phyloP scores from a whole-genome alignment of 257 asterid species.

The Solanum paucissectum region DNA sequence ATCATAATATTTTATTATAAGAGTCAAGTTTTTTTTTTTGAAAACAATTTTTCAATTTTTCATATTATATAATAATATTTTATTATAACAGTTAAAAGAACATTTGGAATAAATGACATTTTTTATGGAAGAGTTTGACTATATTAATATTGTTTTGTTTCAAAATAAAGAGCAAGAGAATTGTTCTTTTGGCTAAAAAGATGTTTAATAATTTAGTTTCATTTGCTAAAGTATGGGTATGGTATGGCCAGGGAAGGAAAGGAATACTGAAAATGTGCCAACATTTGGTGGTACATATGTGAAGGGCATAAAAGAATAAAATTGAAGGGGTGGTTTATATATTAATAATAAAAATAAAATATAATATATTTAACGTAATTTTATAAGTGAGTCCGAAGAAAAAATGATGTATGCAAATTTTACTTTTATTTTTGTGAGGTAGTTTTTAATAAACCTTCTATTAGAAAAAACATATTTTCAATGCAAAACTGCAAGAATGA shows the following conservation, averaged over 20 bases:
- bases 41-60: too few species aligned
- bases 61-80: background rate
- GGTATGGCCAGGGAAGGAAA: background rate
- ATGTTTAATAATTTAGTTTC: background rate
- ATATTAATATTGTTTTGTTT: background rate
- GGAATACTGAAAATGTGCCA: background rate
- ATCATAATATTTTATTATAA: too few species aligned
- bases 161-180: conserved; percentile 1
- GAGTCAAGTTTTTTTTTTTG: background rate
- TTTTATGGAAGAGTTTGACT: background rate
- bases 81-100: background rate
- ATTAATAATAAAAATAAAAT: background rate
- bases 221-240: background rate
- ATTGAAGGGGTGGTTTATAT: background rate
- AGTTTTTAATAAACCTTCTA: rapidly evolving
- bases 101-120: background rate
- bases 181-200: background rate
- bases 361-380: background rate
- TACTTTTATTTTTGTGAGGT: background rate
- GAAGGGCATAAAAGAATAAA: conserved; percentile 3
- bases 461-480: background rate
- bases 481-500: background rate
- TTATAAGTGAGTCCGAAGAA: too few species aligned
- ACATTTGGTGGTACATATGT: background rate
- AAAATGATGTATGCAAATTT: rapidly evolving